A percentile compares a stretch with the other conserved stretches of the same genome.
Conservation (phyloP, 306 rosid genomes). For the Prinsepia uniflora region DNA sequence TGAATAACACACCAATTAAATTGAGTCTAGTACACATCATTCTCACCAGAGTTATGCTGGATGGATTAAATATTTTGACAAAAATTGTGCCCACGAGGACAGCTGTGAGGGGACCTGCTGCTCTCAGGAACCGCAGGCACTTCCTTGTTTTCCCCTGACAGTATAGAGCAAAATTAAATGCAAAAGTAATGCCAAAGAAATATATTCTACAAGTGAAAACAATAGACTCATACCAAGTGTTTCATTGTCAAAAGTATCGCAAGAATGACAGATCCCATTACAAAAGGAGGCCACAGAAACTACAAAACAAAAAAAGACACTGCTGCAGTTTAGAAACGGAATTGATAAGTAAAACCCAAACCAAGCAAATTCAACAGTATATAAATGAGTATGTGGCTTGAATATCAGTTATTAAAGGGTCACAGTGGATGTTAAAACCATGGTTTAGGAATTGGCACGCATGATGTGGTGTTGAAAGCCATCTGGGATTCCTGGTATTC, state of each 20-base stretch:
- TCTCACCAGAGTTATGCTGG: constrained; percentile 85
- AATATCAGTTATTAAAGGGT: background rate
- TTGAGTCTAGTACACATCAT: constrained; percentile 21
- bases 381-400: constrained; percentile 1
- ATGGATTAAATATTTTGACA: constrained; percentile 63
- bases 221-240: constrained; percentile 64
- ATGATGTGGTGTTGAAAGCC: background rate
- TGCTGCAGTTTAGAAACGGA: constrained; percentile 28
- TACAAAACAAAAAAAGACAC: constrained; percentile 43
- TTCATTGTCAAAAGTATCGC: constrained; percentile 76
- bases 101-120: constrained; percentile 91
- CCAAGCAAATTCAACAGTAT: constrained; percentile 4
- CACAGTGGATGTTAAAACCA: background rate
- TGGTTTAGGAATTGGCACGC: background rate
- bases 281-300: constrained; percentile 94
- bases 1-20: constrained; percentile 18
- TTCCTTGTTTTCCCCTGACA: constrained; percentile 87
- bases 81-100: constrained; percentile 65
- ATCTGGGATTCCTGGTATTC: background rate
- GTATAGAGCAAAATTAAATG: constrained; percentile 28
- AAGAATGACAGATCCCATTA: constrained; percentile 83
- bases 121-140: constrained; percentile 80
- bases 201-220: constrained; percentile 24
- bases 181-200: constrained; percentile 19
- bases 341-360: constrained; percentile 17